phyloP scores from a whole-genome alignment of 2,329 filamentous ascomycete species.

The Paraphaeosphaeria sporulosa region DNA sequence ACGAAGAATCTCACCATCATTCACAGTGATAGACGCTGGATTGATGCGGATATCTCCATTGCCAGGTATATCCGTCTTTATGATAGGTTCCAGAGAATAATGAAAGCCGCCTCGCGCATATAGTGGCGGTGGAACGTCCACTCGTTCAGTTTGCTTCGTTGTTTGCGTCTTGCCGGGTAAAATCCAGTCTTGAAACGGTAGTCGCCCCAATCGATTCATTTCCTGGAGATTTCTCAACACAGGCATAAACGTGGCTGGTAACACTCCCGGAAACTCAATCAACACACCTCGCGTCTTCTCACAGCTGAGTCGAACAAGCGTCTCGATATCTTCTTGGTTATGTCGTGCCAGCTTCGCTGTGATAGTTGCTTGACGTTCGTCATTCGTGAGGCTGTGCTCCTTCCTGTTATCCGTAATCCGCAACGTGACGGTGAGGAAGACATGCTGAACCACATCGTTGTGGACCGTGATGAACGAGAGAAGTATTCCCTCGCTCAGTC shows the following conservation, averaged over 20 bases:
- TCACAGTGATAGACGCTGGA: slow-evolving; percentile 14
- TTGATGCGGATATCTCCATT: slow-evolving; percentile 12
- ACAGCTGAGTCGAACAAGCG: slow-evolving; percentile 22
- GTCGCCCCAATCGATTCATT: slow-evolving; percentile 32
- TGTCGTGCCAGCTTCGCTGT: slow-evolving; percentile 26
- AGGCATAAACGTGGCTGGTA: slow-evolving; percentile 41
- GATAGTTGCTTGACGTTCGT: slow-evolving; percentile 19
- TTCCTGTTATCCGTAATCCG: slow-evolving; percentile 19
- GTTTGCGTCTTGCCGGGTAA: slow-evolving; percentile 24
- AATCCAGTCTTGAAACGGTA: slow-evolving; percentile 41
- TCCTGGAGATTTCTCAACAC: slow-evolving; percentile 34
- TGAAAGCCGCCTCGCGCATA: slow-evolving; percentile 35
- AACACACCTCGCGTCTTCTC: slow-evolving; percentile 24
- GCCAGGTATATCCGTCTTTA: slow-evolving; percentile 8
- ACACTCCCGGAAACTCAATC: slow-evolving; percentile 37
- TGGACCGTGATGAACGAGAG: slow-evolving; percentile 35
- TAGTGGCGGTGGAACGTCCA: slow-evolving; percentile 34
- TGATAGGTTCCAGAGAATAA: slow-evolving; percentile 29
- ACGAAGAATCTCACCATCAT: slow-evolving; percentile 24
- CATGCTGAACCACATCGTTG: slow-evolving; percentile 24
- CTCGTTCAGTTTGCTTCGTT: background rate
- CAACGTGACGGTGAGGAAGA: slow-evolving; percentile 35
- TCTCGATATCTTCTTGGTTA: slow-evolving; percentile 22
- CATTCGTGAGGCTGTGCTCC: slow-evolving; percentile 18
- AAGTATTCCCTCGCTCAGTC: slow-evolving; percentile 33